Evolutionary conservation across 176 grass and related monocot genomes (phyloP).

Genomic region (Musa schizocarpa): DNA sequence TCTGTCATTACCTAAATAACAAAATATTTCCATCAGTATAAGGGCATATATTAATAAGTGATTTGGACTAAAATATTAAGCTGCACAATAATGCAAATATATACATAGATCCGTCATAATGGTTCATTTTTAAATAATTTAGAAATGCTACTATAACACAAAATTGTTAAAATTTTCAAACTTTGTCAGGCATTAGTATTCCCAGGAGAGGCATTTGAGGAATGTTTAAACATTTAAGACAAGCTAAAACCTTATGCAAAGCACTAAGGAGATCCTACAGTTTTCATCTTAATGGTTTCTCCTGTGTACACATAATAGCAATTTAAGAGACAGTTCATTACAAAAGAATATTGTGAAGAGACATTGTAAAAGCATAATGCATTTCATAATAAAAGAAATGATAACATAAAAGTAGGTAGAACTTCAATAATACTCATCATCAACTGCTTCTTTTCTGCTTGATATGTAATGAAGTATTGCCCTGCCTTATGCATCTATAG

Average conservation of each 20-base stretch:
- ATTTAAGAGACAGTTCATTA: no score
- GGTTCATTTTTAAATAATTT: background rate
- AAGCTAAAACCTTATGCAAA: background rate
- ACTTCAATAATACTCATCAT: no score
- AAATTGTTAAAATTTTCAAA: background rate
- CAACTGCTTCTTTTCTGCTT: no score
- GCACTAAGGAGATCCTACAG: background rate
- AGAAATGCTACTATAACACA: background rate
- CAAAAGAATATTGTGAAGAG: no score
- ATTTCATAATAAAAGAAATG: no score
- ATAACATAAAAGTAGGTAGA: no score
- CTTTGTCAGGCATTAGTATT: background rate
- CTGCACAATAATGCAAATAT: background rate
- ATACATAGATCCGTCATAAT: background rate
- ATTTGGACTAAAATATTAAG: background rate
- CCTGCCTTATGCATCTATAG: no score
- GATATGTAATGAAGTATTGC: no score
- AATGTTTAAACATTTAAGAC: no score
- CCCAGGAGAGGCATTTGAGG: background rate
- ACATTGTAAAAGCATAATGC: no score
- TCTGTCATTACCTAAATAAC: constrained; percentile 55
- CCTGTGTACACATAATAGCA: background rate
- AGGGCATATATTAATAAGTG: background rate
- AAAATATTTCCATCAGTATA: background rate
- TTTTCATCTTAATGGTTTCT: background rate